phyloP scores from a whole-genome alignment of 306 rosid genomes.

The Lathyrus sativus region DNA sequence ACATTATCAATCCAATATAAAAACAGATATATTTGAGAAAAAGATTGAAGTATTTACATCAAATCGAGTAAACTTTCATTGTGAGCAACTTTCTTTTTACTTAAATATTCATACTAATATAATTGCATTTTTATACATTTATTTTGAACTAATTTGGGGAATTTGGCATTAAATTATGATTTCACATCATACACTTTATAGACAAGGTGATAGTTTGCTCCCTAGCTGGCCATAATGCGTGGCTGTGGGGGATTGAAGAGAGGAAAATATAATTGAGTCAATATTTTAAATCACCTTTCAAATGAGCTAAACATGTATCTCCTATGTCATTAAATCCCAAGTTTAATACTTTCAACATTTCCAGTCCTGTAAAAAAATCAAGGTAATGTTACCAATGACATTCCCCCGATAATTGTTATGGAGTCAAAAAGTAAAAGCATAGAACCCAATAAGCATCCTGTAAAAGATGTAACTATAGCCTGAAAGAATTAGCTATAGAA shows the following conservation, averaged over 20 bases:
- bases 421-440: conserved; percentile 14
- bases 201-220: conserved; percentile 14
- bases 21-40: background rate
- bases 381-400: conserved; percentile 7
- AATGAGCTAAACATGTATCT: conserved; percentile 71
- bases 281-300: conserved; percentile 64
- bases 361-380: conserved; percentile 55
- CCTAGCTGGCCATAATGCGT: background rate
- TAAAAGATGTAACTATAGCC: conserved; percentile 22
- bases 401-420: conserved; percentile 1
- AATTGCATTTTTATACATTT: background rate
- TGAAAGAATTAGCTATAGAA: conserved; percentile 10
- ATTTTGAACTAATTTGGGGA: background rate
- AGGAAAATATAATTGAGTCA: conserved; percentile 7
- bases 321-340: conserved; percentile 75
- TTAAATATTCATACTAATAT: background rate
- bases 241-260: background rate
- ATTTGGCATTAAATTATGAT: conserved; percentile 1
- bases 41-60: background rate
- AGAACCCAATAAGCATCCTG: conserved; percentile 2
- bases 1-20: background rate
- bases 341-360: conserved; percentile 71
- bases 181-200: conserved; percentile 8
- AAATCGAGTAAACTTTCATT: conserved; percentile 8
- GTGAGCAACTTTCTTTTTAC: background rate